Evolutionary conservation across 108 stramenopile species (phyloP), one percentile per base, ranked within the genome.

Genomic region (Epithemia pelagica): DNA sequence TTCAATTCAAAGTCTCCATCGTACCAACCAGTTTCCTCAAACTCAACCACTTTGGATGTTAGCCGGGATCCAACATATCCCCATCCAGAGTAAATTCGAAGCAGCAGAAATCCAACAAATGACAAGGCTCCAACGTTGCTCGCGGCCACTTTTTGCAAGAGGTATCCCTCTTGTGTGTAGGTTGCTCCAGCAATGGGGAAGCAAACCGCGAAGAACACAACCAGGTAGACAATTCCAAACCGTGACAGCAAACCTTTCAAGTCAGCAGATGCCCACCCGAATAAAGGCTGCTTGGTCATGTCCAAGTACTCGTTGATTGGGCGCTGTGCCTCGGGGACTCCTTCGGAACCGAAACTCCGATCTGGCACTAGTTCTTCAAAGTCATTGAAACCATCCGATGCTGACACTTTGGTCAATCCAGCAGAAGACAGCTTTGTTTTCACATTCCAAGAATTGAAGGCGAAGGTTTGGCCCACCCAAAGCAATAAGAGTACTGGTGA

Each of bases 21-120:
- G 62, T 94, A 92, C 84, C 84, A 81, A 30, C 74, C 92, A n/a
- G 87, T 90, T 74, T 93, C 90, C 66, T 94, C 92, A 64, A 80
- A 94, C 65, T 89, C 90, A 65, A 94, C 84, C 7, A 84, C 83
- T 58, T 89, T 88, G 55, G 84, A 82, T 62, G 85, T 77, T 30
- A 94, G 70, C 54, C 92, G 81, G 28, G 75, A 67, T n/a, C 85
- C 88, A 20, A 91, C 79, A 64, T 91, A 94, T 32, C 82, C 85
- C 92, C 92, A 94, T 25, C 92, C 92, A 52, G 74, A 71, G 54
- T 83, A 91, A 10, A 94, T 58, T 24, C 92, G 80, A 53, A 94
- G 30, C 32, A 87, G 55, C 22, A 94, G 59, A 1, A 88, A 28
- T 22, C 90, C 62, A 0, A 86, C 58, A 0, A 89, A 66, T 23